Evolutionary conservation across 176 grass and related monocot genomes (phyloP).

Genomic region (Dendrocalamus sinicus): DNA sequence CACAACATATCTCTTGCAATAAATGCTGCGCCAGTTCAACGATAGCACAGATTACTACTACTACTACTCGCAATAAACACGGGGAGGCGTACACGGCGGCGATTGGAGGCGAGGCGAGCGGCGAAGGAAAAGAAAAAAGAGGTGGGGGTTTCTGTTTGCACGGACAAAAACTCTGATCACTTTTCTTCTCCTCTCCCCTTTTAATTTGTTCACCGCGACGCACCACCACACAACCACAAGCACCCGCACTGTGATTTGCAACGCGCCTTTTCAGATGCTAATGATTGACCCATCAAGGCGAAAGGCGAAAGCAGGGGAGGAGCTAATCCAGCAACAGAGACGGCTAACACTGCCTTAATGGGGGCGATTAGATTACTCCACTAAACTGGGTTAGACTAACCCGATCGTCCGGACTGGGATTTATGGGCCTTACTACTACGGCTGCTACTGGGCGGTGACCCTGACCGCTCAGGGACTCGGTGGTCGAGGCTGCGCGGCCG

Average conservation of each 20-base stretch:
- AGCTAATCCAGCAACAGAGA: constrained; percentile 36
- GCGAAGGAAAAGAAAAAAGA: not conserved
- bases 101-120: not conserved
- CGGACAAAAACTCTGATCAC: not conserved
- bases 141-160: not conserved
- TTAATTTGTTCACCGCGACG: constrained; percentile 40
- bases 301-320: not conserved
- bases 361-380: not conserved
- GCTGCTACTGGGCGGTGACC: not conserved
- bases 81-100: constrained; percentile 31
- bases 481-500: constrained; percentile 25
- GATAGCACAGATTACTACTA: not conserved
- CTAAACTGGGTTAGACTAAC: not conserved
- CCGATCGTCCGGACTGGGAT: constrained; percentile 30
- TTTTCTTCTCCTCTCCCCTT: not conserved
- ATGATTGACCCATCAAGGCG: constrained; percentile 45
- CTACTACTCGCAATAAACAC: constrained; percentile 5
- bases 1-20: not conserved
- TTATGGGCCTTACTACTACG: not conserved
- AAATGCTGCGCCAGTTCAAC: constrained; percentile 30
- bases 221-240: not conserved
- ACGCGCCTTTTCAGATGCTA: constrained; percentile 42
- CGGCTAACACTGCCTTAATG: not conserved
- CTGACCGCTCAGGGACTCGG: constrained; percentile 3
- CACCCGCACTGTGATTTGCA: not conserved